Conservation (phyloP, 495 filamentous ascomycete species). For the Neurospora intermedia region DNA sequence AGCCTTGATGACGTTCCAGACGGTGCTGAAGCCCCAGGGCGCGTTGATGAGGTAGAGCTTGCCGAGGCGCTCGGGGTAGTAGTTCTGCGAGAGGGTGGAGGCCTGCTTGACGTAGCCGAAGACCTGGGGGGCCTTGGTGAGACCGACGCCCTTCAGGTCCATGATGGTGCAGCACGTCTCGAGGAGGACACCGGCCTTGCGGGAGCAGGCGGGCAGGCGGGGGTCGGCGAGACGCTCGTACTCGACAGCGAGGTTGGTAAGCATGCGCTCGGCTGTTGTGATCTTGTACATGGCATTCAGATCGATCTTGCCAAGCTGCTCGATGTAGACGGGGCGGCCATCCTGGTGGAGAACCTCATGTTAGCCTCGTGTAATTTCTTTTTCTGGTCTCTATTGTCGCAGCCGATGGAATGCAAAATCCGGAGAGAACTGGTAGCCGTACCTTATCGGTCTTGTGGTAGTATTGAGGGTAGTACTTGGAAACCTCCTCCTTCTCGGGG, state of each 20-base stretch:
- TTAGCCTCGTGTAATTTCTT: neutral
- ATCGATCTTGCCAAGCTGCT: slow-evolving; percentile 90
- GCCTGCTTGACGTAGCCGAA: slow-evolving; percentile 59
- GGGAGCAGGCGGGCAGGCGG: slow-evolving; percentile 87
- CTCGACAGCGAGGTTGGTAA: slow-evolving; percentile 88
- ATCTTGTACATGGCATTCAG: slow-evolving; percentile 77
- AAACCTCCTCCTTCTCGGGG: slow-evolving; percentile 74
- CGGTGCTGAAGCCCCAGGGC: slow-evolving; percentile 80
- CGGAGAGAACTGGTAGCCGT: slow-evolving; percentile 4
- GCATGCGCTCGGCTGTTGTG: slow-evolving; percentile 85
- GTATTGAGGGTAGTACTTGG: slow-evolving; percentile 94
- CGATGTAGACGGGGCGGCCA: slow-evolving; percentile 93
- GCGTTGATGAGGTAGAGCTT: slow-evolving; percentile 95
- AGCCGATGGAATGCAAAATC: neutral
- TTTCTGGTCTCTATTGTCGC: neutral
- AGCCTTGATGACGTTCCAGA: slow-evolving; percentile 74
- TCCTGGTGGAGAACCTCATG: slow-evolving; percentile 45
- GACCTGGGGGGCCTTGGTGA: slow-evolving; percentile 68
- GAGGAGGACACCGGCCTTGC: slow-evolving; percentile 77
- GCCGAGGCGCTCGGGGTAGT: slow-evolving; percentile 88
- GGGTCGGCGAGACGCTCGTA: slow-evolving; percentile 95
- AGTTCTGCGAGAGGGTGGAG: slow-evolving; percentile 72
- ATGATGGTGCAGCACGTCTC: slow-evolving; percentile 97
- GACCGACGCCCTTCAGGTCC: slow-evolving; percentile 88
- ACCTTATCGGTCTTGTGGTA: slow-evolving; percentile 99